These are phyloP conservation scores for Amorphotheca resinae DNA, from an alignment of 495 filamentous ascomycete species.

Conservation along the genomic window DNA sequence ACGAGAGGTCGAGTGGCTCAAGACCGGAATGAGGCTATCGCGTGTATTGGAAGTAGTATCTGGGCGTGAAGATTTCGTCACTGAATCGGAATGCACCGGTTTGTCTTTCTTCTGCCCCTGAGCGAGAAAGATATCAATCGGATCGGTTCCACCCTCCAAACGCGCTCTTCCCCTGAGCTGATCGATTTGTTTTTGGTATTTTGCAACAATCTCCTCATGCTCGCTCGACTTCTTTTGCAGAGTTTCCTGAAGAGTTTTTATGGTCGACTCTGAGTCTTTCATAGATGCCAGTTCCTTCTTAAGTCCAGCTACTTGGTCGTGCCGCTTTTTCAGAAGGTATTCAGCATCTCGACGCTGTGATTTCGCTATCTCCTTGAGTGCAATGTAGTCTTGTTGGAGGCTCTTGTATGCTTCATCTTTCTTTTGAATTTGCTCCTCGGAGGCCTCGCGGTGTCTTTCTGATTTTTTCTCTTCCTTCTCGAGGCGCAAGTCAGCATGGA, in stretches of 20 bases:
- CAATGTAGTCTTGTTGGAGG: slow-evolving; percentile 37
- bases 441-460: slow-evolving; percentile 30
- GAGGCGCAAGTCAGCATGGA: slow-evolving; percentile 16
- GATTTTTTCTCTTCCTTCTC: slow-evolving; percentile 25
- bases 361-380: slow-evolving; percentile 50
- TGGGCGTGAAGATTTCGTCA: too few relatives aligned
- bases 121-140: too few relatives aligned
- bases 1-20: slow-evolving; percentile 7
- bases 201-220: slow-evolving; percentile 6
- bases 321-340: slow-evolving; percentile 48
- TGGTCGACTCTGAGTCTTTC: slow-evolving; percentile 24
- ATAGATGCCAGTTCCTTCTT: slow-evolving; percentile 42
- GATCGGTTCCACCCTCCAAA: too few relatives aligned
- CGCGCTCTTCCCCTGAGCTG: too few relatives aligned
- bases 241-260: slow-evolving; percentile 7
- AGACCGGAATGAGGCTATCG: slow-evolving; percentile 13
- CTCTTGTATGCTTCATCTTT: slow-evolving; percentile 37
- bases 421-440: slow-evolving; percentile 29
- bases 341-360: slow-evolving; percentile 38
- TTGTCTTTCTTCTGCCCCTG: too few relatives aligned
- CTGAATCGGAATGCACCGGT: too few relatives aligned
- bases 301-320: slow-evolving; percentile 48
- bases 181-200: slow-evolving; percentile 12
- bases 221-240: slow-evolving; percentile 7
- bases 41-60: neutral